phyloP scores from a whole-genome alignment of 257 asterid genomes.

The Primulina eburnea region DNA sequence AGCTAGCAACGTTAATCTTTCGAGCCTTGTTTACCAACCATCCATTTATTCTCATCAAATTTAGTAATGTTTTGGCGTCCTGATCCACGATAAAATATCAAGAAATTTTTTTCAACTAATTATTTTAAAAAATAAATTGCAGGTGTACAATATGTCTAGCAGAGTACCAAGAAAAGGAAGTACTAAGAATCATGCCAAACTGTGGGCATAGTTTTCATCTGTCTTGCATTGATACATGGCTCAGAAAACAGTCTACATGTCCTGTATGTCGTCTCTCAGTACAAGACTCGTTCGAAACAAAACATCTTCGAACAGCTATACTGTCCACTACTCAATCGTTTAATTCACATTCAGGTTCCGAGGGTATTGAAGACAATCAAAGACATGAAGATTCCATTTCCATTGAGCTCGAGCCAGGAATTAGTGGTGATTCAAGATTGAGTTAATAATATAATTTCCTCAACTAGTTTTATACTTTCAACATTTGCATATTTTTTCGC shows the following conservation, averaged over 20 bases:
- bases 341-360: constrained; percentile 32
- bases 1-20: constrained; percentile 4
- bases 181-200: constrained; percentile 74
- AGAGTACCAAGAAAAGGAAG: constrained; percentile 79
- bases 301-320: constrained; percentile 31
- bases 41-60: not conserved
- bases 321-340: constrained; percentile 36
- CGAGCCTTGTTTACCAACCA: not conserved
- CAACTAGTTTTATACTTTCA: not conserved
- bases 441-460: constrained; percentile 31
- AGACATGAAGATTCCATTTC: constrained; percentile 33
- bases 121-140: constrained; percentile 15
- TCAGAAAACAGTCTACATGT: constrained; percentile 76
- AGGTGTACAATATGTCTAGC: constrained; percentile 77
- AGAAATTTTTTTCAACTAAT: constrained; percentile 1
- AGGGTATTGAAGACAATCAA: constrained; percentile 24
- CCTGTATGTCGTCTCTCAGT: constrained; percentile 86
- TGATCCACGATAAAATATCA: not conserved
- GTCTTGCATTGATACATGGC: constrained; percentile 84
- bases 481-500: not conserved
- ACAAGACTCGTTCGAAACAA: constrained; percentile 44
- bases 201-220: constrained; percentile 87
- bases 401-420: constrained; percentile 34
- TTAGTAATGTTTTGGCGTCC: not conserved
- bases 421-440: constrained; percentile 36